Evolutionary conservation across 1,284 basidiomycete species (phyloP).

Genomic region (Malassezia vespertilionis): DNA sequence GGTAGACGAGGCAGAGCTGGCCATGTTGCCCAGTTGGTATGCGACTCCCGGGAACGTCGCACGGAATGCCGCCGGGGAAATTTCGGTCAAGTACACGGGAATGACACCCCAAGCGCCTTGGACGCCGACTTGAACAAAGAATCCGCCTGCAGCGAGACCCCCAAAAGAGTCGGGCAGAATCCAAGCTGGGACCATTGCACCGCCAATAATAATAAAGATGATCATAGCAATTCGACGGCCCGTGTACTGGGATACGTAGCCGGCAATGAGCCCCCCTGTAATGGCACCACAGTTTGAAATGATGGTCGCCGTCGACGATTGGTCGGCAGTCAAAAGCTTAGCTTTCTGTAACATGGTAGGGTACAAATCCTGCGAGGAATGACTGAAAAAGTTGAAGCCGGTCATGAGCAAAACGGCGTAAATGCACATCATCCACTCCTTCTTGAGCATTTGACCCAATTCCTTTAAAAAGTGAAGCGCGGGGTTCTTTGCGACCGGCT

Average conservation of each 20-base stretch:
- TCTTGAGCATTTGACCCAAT: slow-evolving; percentile 62
- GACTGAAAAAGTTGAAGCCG: slow-evolving; percentile 75
- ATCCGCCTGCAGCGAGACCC: slow-evolving; percentile 49
- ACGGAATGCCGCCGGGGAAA: slow-evolving; percentile 81
- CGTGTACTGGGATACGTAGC: slow-evolving; percentile 67
- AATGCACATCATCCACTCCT: slow-evolving; percentile 73
- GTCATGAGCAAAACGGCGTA: slow-evolving; percentile 58
- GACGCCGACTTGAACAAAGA: slow-evolving; percentile 50
- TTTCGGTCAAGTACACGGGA: slow-evolving; percentile 76
- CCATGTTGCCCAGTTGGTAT: slow-evolving; percentile 67
- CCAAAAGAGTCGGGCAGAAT: slow-evolving; percentile 47
- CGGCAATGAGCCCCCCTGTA: slow-evolving; percentile 65
- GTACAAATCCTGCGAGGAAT: slow-evolving; percentile 39
- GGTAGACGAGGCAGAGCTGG: slow-evolving; percentile 73
- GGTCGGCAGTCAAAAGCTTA: slow-evolving; percentile 48
- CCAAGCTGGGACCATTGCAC: slow-evolving; percentile 45
- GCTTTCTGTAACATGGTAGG: slow-evolving; percentile 36
- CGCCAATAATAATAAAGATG: slow-evolving; percentile 49
- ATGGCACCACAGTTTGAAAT: slow-evolving; percentile 73
- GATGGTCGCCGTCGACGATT: slow-evolving; percentile 74
- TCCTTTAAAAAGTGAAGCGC: slow-evolving; percentile 65
- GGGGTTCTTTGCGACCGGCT: slow-evolving; percentile 37
- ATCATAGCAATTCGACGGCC: slow-evolving; percentile 80
- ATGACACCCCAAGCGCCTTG: slow-evolving; percentile 56
- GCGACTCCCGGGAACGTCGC: slow-evolving; percentile 83